Evolutionary conservation across 306 rosid genomes (phyloP).

Genomic region (Lithocarpus polystachyus): DNA sequence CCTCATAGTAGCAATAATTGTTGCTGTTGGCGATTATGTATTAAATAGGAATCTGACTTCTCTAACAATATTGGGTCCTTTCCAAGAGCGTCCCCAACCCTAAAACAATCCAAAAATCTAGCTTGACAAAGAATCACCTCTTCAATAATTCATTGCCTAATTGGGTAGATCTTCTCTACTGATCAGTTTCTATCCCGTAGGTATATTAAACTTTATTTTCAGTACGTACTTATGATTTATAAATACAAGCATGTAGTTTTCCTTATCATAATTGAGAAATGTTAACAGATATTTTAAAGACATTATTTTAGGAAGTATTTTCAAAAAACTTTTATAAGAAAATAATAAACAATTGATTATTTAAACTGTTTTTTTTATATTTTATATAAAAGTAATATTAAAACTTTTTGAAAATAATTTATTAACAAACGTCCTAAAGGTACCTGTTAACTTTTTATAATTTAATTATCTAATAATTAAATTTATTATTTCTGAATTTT

Average conservation of each 20-base stretch:
- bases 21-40: conserved; percentile 28
- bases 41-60: conserved; percentile 35
- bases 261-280: neutral
- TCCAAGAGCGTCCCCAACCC: conserved; percentile 37
- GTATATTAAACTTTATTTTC: neutral
- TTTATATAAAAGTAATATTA: too few relatives aligned
- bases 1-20: conserved; percentile 33
- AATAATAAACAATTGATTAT: too few relatives aligned
- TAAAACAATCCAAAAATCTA: conserved; percentile 46
- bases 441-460: too few relatives aligned
- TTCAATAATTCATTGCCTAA: conserved; percentile 46
- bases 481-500: neutral
- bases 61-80: conserved; percentile 24
- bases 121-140: conserved; percentile 29
- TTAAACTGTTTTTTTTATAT: too few relatives aligned
- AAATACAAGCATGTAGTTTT: neutral
- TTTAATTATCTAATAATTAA: neutral
- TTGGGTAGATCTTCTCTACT: conserved; percentile 1
- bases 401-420: fast-evolving
- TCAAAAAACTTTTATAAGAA: too few relatives aligned
- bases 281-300: too few relatives aligned
- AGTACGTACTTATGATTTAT: neutral
- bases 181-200: neutral
- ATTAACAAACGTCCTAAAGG: too few relatives aligned
- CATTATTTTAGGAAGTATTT: too few relatives aligned